Base-by-base conservation (phyloP, 306 rosid species). In the Vigna mungo region DNA sequence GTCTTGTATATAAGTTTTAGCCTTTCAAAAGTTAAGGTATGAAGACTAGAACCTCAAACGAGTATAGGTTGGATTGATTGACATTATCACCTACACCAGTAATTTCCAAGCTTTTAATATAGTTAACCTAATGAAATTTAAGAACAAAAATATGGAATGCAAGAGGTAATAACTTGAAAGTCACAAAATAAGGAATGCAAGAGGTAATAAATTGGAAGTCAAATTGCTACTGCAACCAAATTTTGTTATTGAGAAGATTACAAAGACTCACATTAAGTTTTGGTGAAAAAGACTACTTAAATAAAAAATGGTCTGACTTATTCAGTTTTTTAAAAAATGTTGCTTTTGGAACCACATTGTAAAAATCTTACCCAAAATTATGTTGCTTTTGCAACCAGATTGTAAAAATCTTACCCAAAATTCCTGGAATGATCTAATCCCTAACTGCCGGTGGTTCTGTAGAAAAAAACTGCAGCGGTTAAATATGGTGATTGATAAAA, bases 21-120 rank as follows among this genome's bases (percentile, higher is more conserved):
- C n/a, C n/a, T n/a, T n/a, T n/a, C n/a, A n/a, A n/a, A n/a, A n/a
- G n/a, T n/a, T n/a, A n/a, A n/a, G n/a, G n/a, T n/a, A n/a, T n/a
- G n/a, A n/a, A n/a, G 36, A 55, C 15, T 55, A 55, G 7, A 64
- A 43, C 14, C 11, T 39, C 36, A 5, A 6, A 6, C 18, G 39
- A 44, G 39, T 21, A 13, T 67, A 7, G 55, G 44, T 21, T 43
- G 7, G n/a, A 59, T 25, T 59, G 39, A 59, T 67, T 3, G n/a
- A 21, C 13, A 10, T 67, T 47, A 67, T 18, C 72, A 20, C 44
- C 20, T 43, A 44, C 2, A 56, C 6, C 10, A 66, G 11, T 39
- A 20, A 67, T 21, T 43, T 44, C 55, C 54, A 39, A n/a, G 32
- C 65, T 67, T 64, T 44, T 67, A 68, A 21, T 44, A 39, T 20